A percentile compares a stretch with the other conserved stretches of the same genome.
phyloP scores from a whole-genome alignment of 2,329 filamentous ascomycete species.

The Colletotrichum nymphaeae region DNA sequence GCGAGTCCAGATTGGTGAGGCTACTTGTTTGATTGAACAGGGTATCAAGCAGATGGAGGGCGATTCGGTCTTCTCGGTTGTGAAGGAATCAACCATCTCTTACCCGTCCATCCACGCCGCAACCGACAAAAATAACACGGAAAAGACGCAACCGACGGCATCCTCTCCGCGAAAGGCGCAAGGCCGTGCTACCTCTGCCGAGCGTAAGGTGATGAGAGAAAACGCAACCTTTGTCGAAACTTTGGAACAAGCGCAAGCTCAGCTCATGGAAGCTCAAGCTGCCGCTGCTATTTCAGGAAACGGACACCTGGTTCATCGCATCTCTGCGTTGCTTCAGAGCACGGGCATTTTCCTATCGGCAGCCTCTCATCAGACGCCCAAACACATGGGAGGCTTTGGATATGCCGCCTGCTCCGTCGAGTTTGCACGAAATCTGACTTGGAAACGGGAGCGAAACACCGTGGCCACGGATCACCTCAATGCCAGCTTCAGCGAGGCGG shows the following conservation, averaged over 20 bases:
- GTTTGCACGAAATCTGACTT: conserved; percentile 75
- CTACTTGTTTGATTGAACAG: conserved; percentile 75
- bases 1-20: conserved; percentile 71
- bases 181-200: conserved; percentile 19
- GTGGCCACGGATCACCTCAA: conserved; percentile 37
- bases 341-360: conserved; percentile 75
- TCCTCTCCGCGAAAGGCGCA: conserved; percentile 50
- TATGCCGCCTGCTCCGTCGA: conserved; percentile 75
- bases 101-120: conserved; percentile 74
- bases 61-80: conserved; percentile 87
- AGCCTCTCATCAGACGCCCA: conserved; percentile 60
- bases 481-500: conserved; percentile 49
- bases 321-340: conserved; percentile 73
- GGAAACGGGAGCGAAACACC: conserved; percentile 71
- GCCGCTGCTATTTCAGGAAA: conserved; percentile 65
- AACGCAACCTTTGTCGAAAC: conserved; percentile 63
- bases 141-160: conserved; percentile 46
- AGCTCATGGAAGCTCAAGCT: conserved; percentile 72
- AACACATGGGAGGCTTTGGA: conserved; percentile 60
- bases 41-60: conserved; percentile 78
- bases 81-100: conserved; percentile 93
- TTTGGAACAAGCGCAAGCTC: conserved; percentile 73
- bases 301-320: conserved; percentile 70
- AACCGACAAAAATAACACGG: conserved; percentile 52
- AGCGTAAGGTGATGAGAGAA: conserved; percentile 43